Evolutionary conservation across 371 early-diverging fungal species (phyloP), one percentile per base, ranked within the genome.

Genomic region (Enterocytospora artemiae): DNA sequence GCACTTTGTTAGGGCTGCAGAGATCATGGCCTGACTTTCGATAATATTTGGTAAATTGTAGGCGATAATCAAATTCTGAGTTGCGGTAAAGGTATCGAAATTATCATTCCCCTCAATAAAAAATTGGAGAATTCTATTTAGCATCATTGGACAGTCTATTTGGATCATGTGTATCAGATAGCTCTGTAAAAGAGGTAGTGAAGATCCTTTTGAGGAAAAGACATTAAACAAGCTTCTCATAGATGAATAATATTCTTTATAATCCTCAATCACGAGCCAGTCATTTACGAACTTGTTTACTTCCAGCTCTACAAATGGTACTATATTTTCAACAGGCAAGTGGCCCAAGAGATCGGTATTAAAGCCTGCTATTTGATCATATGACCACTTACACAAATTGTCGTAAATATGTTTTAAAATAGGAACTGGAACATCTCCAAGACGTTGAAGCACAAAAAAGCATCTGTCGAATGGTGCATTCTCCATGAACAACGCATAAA

Each of bases 381-480:
- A 61, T 18, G 56, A 9, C 48, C 65, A 69, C 7, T 37, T 56
- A 32, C 51, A 45, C 30, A 73, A 37, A 34, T 62, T 50, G 7
- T 32, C 41, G 58, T 69, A 73, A 34, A 73, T 69, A 25, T 56
- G 48, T 50, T 60, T 43, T 24, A 70, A 46, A 34, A 73, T 51
- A 16, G 56, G 50, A 7, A 46, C 33, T 18, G 73, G 70, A 59
- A 65, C 16, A 36, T 54, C 20, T 16, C 68, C 64, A 16, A 72
- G 22, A 52, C 46, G 65, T 24, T 50, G 56, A n/a, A 72, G 34
- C 37, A 69, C 69, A 1, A 69, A 43, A 62, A 72, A 72, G 33
- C 73, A 72, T 30, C 73, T 54, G 51, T 72, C 69, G 46, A 72
- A 72, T 1, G 73, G 73, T 2, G 27, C 37, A 18, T 43, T 59